Evolutionary conservation across 768 basidiomycete species (phyloP), one percentile per base, ranked within the genome.

Genomic region (Rhizopogon salebrosus): DNA sequence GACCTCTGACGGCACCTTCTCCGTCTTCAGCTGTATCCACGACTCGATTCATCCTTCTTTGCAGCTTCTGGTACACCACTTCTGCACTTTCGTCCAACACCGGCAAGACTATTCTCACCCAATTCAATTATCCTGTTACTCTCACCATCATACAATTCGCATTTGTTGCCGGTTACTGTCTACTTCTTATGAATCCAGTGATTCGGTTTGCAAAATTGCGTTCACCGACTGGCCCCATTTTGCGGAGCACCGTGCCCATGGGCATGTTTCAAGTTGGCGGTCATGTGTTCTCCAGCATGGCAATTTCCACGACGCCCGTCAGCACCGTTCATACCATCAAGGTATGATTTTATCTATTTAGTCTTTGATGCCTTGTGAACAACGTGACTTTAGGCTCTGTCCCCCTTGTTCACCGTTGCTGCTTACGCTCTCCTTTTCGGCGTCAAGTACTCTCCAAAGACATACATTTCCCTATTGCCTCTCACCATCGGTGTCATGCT

Each of bases 241-340:
- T 98, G 23, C 73, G 71, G 54, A 89, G 77, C 53, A 97, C 95
- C 2, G 65, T 97, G 24, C 92, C 95, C 1, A 98, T 98, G 95
- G 95, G 94, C 22, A 79, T 89, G 55, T 99, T 99, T 68, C 97
- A 99, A 71, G 95, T 99, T 31, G 92, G 87, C 6, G 97, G 97
- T 1, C 97, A 99, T 67, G 92, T 99, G 63, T 98, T 97, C 67
- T 94, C 94, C 16, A 95, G 93, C 60, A 87, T 99, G 73, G 97
- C 97, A 10, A 99, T 98, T 49, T 92, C 94, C 45, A 79, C 93
- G 48, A 95, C 98, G 55, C 92, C 90, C 2, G 97, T 99, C 54
- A 93, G 90, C 73, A 99, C 97, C 0, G 94, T 98, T 13, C 97
- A 99, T 68, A 98, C 95, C 42, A 98, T 98, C 72, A 99, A 99